phyloP scores from a whole-genome alignment of 257 asterid species.

The Fraxinus quadrangulata region DNA sequence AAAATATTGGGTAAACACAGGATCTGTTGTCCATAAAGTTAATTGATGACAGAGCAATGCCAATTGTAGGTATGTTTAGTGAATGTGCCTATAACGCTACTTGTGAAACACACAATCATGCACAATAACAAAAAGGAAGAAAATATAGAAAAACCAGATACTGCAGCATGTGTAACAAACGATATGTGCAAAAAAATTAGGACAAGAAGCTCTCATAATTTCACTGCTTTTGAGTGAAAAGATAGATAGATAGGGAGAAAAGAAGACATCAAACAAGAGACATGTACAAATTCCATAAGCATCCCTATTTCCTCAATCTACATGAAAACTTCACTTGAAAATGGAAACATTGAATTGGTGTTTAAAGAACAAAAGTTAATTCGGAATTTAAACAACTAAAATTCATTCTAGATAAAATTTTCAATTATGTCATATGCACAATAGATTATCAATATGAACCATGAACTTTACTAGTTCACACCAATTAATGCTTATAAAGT shows the following conservation, averaged over 20 bases:
- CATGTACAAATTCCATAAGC: background rate
- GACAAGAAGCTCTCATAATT: background rate
- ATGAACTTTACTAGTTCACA: background rate
- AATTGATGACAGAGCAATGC: background rate
- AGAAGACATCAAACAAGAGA: background rate
- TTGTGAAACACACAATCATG: constrained; percentile 5
- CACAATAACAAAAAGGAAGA: background rate
- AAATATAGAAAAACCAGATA: background rate
- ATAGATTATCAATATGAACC: background rate
- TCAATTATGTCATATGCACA: background rate
- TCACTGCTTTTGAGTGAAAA: background rate
- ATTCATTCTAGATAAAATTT: background rate
- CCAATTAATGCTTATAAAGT: background rate
- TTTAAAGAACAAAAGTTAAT: background rate
- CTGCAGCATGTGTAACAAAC: constrained; percentile 1
- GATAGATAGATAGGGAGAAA: constrained; percentile 3
- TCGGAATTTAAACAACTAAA: background rate
- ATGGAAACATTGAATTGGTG: background rate
- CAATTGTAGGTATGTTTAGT: background rate
- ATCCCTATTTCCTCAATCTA: constrained; percentile 4
- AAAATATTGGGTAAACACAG: constrained; percentile 14
- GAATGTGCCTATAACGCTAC: background rate
- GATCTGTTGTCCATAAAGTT: constrained; percentile 2
- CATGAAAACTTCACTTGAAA: background rate
- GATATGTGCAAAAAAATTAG: constrained; percentile 8